Evolutionary conservation across 2,329 filamentous ascomycete genomes (phyloP).

Genomic region (Orbilia ellipsospora): DNA sequence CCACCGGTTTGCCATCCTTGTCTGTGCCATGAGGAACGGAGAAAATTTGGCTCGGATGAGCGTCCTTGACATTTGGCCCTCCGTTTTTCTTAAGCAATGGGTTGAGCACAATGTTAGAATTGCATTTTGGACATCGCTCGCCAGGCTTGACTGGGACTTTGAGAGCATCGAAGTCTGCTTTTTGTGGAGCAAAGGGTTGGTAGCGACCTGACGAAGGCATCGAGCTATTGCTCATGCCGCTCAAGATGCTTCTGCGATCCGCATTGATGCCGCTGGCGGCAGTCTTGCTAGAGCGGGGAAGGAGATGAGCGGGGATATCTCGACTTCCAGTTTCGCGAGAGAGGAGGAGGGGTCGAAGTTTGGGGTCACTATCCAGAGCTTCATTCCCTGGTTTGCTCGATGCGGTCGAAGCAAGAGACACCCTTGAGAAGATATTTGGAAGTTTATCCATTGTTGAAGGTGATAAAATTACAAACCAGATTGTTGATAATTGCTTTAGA

Average conservation of each 20-base stretch:
- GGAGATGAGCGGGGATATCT: neutral
- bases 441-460: constrained; percentile 21
- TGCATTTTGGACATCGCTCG: constrained; percentile 33
- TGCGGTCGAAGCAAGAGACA: constrained; percentile 12
- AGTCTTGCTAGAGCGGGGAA: neutral
- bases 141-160: constrained; percentile 12
- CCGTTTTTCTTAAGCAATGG: constrained; percentile 17
- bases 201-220: constrained; percentile 1
- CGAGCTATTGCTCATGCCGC: neutral
- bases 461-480: neutral
- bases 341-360: constrained; percentile 19
- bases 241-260: neutral
- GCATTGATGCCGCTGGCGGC: neutral
- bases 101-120: constrained; percentile 37
- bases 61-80: constrained; percentile 11
- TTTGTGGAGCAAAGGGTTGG: constrained; percentile 39
- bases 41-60: constrained; percentile 17
- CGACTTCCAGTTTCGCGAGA: constrained; percentile 1
- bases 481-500: no score
- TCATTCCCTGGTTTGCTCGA: constrained; percentile 1
- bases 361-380: neutral
- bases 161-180: constrained; percentile 18
- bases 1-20: constrained; percentile 17
- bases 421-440: constrained; percentile 2
- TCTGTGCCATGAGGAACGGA: neutral